Conservation (phyloP, 495 filamentous ascomycete species). For the Lophiostoma macrostomum region DNA sequence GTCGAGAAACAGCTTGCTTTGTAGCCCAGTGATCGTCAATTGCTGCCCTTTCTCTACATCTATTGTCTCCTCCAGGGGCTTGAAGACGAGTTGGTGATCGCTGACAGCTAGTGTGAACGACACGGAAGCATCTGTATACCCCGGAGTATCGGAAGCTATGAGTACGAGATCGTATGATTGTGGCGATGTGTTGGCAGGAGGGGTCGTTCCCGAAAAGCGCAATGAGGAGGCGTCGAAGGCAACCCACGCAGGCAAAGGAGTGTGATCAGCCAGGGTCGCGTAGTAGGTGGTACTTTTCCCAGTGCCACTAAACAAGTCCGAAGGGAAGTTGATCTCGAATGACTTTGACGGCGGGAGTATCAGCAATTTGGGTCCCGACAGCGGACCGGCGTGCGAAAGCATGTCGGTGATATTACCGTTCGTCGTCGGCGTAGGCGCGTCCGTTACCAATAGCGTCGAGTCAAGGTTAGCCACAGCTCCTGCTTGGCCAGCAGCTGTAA, state of each 20-base stretch:
- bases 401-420: slow-evolving; percentile 30
- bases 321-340: slow-evolving; percentile 35
- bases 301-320: slow-evolving; percentile 32
- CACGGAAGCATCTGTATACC: slow-evolving; percentile 66
- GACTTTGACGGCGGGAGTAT: slow-evolving; percentile 25
- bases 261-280: slow-evolving; percentile 70
- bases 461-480: slow-evolving; percentile 31
- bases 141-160: slow-evolving; percentile 75
- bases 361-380: slow-evolving; percentile 34
- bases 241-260: slow-evolving; percentile 85
- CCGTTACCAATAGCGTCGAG: slow-evolving; percentile 34
- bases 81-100: slow-evolving; percentile 46
- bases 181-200: slow-evolving; percentile 59
- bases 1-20: slow-evolving; percentile 59
- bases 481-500: slow-evolving; percentile 34
- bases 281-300: slow-evolving; percentile 56
- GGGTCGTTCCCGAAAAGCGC: slow-evolving; percentile 72
- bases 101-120: slow-evolving; percentile 69
- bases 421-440: not conserved
- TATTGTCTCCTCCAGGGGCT: slow-evolving; percentile 16
- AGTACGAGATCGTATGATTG: slow-evolving; percentile 71
- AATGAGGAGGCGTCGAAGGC: slow-evolving; percentile 63
- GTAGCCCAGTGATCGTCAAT: slow-evolving; percentile 56
- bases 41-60: slow-evolving; percentile 42
- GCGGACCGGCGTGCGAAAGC: slow-evolving; percentile 33